Base-by-base conservation (phyloP, 148 eudicot species). In the Pouteria glomerata region DNA sequence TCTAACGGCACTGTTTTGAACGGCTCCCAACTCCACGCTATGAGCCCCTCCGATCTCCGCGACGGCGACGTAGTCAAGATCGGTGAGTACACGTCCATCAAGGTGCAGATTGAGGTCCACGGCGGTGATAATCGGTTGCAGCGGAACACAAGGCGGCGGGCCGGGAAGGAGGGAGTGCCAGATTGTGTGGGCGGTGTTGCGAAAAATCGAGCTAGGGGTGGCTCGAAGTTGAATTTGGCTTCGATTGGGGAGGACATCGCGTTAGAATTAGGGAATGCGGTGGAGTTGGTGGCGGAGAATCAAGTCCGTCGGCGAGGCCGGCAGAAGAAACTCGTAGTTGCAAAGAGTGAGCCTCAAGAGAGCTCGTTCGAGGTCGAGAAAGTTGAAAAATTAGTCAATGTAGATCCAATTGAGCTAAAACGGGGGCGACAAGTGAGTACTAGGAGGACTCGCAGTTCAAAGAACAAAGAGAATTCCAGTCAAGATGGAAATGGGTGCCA, bases 1-100 rank as follows among this genome's bases (percentile, higher is more conserved):
- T 85, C 89, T 0, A 93, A 93, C 63, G 96, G 98, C 65, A 93
- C 92, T 31, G 1, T 80, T 30, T 31, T 93, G 62, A 89, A 90
- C 70, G 70, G 74, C 10, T 1, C 50, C 18, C 6, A 53, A 52
- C 76, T 93, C 10, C 11, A 62, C 16, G 83, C 90, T 8, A 30
- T 68, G 10, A 44, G 41, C 14, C 83, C 85, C 6, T 65, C 71
- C 34, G 71, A 35, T 12, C 82, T 93, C 39, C 7, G 29, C 13
- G 72, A 87, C 61, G 88, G 84, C 11, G 98, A 90, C 51, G 69
- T 39, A 39, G 45, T 90, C 70, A 85, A 85, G 75, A 61, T 93
- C 23, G 98, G 98, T 7, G 94, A 93, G 73, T 19, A 19, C 13
- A 88, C 96, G 6, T 70, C 80, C 14, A 85, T 93, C 73, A 78